Percentiles rank a stretch among this genome's conserved stretches.
phyloP scores from a whole-genome alignment of 2,329 filamentous ascomycete genomes.

The Nemania bipapillata region DNA sequence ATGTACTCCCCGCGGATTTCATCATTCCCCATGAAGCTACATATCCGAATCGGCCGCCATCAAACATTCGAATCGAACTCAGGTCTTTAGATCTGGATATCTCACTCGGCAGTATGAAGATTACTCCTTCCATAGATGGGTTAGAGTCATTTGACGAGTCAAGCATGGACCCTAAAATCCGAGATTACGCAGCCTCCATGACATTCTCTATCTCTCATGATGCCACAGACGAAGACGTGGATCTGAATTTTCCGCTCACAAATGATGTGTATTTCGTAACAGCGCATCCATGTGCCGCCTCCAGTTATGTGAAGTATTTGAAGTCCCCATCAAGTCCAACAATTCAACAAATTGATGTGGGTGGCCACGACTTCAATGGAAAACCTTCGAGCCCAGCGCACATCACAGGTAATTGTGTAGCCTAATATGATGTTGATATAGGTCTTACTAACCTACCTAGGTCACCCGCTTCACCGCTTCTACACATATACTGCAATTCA shows the following conservation, averaged over 20 bases:
- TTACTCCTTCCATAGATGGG: constrained; percentile 59
- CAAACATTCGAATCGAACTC: constrained; percentile 61
- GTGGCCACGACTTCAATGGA: constrained; percentile 57
- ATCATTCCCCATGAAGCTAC: constrained; percentile 68
- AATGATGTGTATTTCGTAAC: constrained; percentile 74
- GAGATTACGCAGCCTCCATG: constrained; percentile 56
- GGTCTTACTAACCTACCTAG: constrained; percentile 50
- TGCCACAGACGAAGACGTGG: constrained; percentile 53
- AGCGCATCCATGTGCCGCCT: constrained; percentile 71
- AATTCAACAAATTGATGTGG: constrained; percentile 67
- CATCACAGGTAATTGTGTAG: constrained; percentile 57
- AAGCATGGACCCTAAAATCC: constrained; percentile 49
- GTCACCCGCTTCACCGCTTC: constrained; percentile 71
- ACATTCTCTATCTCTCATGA: constrained; percentile 58
- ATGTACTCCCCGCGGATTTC: constrained; percentile 70
- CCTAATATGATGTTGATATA: constrained; percentile 3
- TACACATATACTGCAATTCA: constrained; percentile 70
- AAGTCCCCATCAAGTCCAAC: constrained; percentile 70
- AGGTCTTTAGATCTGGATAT: constrained; percentile 62
- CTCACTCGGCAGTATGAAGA: constrained; percentile 57
- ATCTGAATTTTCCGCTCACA: constrained; percentile 59
- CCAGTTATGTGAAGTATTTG: constrained; percentile 66
- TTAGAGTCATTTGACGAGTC: constrained; percentile 54
- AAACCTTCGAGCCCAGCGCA: constrained; percentile 61
- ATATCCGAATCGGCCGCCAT: constrained; percentile 61